Evolutionary conservation across 345 rosid genomes (phyloP).

Genomic region (Moringa oleifera): DNA sequence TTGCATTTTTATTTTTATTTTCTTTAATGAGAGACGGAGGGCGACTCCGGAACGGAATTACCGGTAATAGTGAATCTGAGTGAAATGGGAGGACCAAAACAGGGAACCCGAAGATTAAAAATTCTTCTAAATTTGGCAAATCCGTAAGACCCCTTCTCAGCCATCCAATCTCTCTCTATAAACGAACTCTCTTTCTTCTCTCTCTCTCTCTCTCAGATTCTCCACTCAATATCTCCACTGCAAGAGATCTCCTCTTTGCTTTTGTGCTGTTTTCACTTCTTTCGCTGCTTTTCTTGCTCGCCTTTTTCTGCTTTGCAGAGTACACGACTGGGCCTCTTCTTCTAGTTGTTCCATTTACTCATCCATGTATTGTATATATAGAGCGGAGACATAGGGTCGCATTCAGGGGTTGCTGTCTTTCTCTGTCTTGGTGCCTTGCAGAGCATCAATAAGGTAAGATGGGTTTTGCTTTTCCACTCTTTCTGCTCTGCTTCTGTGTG

Average conservation of each 20-base stretch:
- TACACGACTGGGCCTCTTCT: constrained; percentile 6
- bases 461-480: constrained; percentile 4
- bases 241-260: constrained; percentile 9
- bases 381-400: neutral
- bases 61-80: constrained; percentile 26
- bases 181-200: neutral
- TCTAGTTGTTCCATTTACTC: constrained; percentile 1
- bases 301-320: neutral
- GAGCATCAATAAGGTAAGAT: constrained; percentile 1
- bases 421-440: no score
- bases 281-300: constrained; percentile 10
- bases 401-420: constrained; percentile 8
- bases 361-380: no score
- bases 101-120: constrained; percentile 7
- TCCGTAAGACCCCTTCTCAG: constrained; percentile 14
- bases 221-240: constrained; percentile 13
- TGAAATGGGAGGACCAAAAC: constrained; percentile 6
- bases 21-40: no score
- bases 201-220: constrained; percentile 21
- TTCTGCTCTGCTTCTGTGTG: constrained; percentile 4
- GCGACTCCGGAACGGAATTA: constrained; percentile 17
- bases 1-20: no score
- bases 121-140: constrained; percentile 22
- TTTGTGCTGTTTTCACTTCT: neutral
- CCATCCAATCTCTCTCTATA: constrained; percentile 35